Evolutionary conservation across 2,329 filamentous ascomycete species (phyloP).

Genomic region (Teratosphaeria zuluensis): DNA sequence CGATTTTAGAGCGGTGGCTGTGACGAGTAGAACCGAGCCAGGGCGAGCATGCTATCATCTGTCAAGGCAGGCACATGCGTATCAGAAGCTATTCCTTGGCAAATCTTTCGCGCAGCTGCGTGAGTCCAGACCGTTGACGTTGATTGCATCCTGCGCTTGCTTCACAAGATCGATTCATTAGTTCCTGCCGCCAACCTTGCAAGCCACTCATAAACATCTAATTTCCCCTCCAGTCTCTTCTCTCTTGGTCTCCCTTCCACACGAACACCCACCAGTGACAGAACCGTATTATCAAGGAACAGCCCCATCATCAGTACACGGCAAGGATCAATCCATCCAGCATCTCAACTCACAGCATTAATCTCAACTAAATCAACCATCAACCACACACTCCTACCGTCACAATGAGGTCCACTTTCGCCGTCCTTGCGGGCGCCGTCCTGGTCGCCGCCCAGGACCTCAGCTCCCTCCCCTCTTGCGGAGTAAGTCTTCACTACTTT

Average conservation of each 20-base stretch:
- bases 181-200: neutral
- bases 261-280: neutral
- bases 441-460: slow-evolving; percentile 25
- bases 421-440: slow-evolving; percentile 22
- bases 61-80: neutral
- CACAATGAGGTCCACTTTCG: slow-evolving; percentile 26
- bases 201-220: neutral
- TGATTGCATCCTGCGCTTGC: neutral
- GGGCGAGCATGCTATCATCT: neutral
- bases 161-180: neutral
- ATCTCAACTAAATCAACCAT: neutral
- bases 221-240: neutral
- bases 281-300: neutral
- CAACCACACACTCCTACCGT: slow-evolving; percentile 6
- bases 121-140: neutral
- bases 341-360: neutral
- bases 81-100: neutral
- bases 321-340: neutral
- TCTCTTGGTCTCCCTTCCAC: neutral
- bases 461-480: slow-evolving; percentile 23
- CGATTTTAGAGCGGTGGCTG: neutral
- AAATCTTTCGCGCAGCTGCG: neutral
- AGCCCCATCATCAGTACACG: neutral
- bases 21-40: neutral
- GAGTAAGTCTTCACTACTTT: slow-evolving; percentile 20